phyloP scores from a whole-genome alignment of 106 monocot species.

The Chionographis japonica region DNA sequence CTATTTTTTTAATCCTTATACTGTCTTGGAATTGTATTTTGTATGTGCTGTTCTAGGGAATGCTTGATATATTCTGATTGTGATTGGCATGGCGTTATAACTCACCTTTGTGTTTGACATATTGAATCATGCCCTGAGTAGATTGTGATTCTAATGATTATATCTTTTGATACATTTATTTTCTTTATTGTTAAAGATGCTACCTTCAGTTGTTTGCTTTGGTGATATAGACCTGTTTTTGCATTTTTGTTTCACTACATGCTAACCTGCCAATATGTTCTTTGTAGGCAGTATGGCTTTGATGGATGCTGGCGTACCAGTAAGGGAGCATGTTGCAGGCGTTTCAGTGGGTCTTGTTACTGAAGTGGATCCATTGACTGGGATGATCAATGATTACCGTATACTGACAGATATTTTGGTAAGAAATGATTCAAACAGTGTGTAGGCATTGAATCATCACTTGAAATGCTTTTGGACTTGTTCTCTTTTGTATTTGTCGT shows the following conservation, averaged over 20 bases:
- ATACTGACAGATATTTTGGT: constrained; percentile 97
- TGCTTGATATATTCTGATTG: too few relatives aligned
- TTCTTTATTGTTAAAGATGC: too few relatives aligned
- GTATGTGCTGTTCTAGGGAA: too few relatives aligned
- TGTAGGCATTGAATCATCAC: too few relatives aligned
- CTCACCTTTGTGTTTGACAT: too few relatives aligned
- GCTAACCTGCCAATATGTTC: constrained; percentile 1
- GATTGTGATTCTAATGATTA: too few relatives aligned
- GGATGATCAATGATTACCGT: constrained; percentile 66
- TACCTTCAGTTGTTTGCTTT: too few relatives aligned
- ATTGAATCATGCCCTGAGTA: too few relatives aligned
- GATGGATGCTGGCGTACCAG: constrained; percentile 97
- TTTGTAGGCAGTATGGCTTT: constrained; percentile 89
- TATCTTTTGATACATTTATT: too few relatives aligned
- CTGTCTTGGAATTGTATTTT: too few relatives aligned
- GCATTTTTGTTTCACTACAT: background rate
- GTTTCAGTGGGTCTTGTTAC: constrained; percentile 93
- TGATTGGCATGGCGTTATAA: too few relatives aligned
- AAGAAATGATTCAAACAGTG: constrained; percentile 3
- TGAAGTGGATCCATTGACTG: constrained; percentile 70
- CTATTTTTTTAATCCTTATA: too few relatives aligned
- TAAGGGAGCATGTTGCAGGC: constrained; percentile 94
- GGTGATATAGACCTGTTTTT: background rate
- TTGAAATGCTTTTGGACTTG: background rate
- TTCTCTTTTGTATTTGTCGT: background rate